Evolutionary conservation across 2,329 filamentous ascomycete genomes (phyloP).

Genomic region (Pseudogymnoascus verrucosus): DNA sequence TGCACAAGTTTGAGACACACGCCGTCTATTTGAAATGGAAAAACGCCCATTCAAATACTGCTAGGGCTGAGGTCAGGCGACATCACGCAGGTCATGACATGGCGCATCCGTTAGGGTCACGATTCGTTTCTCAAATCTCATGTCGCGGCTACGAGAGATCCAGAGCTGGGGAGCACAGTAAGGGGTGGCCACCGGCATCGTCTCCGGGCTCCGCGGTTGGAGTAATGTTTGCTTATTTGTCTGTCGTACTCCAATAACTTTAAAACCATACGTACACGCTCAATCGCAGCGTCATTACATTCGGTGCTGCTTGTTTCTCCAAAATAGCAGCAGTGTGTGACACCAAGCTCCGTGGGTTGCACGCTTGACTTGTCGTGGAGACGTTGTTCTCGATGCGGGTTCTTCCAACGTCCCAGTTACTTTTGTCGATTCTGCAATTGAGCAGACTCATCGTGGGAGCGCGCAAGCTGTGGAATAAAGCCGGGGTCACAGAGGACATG

Average conservation of each 20-base stretch:
- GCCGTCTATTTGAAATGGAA: constrained; percentile 2
- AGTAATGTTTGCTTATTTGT: not conserved
- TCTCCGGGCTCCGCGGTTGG: not conserved
- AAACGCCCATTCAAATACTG: not conserved
- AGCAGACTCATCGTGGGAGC: not conserved
- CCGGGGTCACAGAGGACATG: not conserved
- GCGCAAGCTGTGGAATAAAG: not conserved
- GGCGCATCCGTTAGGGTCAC: not conserved
- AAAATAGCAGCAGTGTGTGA: not conserved
- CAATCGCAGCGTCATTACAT: not conserved
- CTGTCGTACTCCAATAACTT: not conserved
- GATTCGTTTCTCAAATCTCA: not conserved
- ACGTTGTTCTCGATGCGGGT: not conserved
- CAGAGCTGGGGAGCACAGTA: not conserved
- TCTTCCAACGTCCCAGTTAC: not conserved
- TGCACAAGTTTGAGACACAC: not conserved
- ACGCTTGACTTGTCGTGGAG: not conserved
- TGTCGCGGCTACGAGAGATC: not conserved
- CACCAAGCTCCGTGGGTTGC: not conserved
- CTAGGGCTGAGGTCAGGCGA: not conserved
- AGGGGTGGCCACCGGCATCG: not conserved
- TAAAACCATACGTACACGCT: not conserved
- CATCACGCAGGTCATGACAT: not conserved
- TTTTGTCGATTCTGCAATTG: not conserved
- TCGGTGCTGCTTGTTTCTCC: not conserved